Conservation (phyloP, 495 filamentous ascomycete genomes). For the Collariella sp. region DNA sequence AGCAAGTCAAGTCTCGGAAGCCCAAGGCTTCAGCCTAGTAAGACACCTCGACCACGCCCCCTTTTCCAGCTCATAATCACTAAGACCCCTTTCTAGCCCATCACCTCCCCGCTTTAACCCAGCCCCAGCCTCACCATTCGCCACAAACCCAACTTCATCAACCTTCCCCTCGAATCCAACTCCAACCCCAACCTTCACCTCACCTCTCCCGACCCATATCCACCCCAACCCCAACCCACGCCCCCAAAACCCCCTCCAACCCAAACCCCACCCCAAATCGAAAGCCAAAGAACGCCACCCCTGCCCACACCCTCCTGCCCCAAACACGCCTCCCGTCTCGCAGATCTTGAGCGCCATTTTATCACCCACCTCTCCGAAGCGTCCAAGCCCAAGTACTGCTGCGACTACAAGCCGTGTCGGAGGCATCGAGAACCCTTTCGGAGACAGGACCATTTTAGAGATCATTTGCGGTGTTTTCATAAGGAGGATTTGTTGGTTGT, state of each 20-base stretch:
- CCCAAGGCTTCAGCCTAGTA: not conserved
- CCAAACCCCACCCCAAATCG: not conserved
- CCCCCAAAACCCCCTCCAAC: not conserved
- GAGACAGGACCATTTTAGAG: conserved; percentile 40
- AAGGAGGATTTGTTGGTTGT: conserved; percentile 39
- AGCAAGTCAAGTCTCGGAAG: not conserved
- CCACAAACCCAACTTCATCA: not conserved
- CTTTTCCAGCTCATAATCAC: too few species aligned
- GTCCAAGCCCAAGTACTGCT: conserved; percentile 31
- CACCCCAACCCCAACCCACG: not conserved
- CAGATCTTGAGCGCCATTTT: conserved; percentile 42
- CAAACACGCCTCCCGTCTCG: conserved; percentile 28
- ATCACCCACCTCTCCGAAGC: conserved; percentile 29
- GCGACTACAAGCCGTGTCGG: conserved; percentile 36
- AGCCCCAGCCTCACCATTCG: not conserved
- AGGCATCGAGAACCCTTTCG: conserved; percentile 32
- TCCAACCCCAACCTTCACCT: not conserved
- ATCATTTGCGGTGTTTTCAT: conserved; percentile 44
- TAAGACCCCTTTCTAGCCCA: too few species aligned
- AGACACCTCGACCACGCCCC: too few species aligned
- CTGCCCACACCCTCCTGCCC: conserved; percentile 24
- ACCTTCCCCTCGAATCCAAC: too few species aligned
- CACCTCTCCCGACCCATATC: too few species aligned
- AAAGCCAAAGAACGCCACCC: conserved; percentile 22
- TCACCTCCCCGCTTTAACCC: too few species aligned